phyloP scores from a whole-genome alignment of 2,329 filamentous ascomycete species.

The Pyrenophora teres region DNA sequence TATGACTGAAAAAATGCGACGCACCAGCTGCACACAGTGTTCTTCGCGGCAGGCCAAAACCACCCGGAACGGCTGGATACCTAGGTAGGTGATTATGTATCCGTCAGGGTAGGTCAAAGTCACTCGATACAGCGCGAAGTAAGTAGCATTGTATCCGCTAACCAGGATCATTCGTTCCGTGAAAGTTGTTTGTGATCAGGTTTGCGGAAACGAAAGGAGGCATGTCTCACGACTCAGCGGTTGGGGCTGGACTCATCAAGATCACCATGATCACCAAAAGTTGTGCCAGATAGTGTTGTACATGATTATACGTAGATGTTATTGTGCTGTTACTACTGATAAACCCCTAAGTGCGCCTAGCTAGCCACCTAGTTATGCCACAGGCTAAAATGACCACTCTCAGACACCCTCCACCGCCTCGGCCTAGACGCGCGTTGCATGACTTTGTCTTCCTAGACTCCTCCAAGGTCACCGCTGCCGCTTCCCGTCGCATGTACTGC shows the following conservation, averaged over 20 bases:
- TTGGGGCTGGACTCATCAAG: neutral
- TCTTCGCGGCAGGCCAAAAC: too few species aligned
- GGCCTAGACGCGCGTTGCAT: neutral
- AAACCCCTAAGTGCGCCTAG: neutral
- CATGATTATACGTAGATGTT: neutral
- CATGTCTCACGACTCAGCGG: neutral
- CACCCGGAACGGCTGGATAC: too few species aligned
- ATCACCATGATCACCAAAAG: neutral
- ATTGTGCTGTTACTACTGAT: constrained; percentile 1
- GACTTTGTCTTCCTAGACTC: neutral
- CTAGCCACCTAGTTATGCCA: neutral
- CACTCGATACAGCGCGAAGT: too few species aligned
- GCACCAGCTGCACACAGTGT: neutral
- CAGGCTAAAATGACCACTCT: neutral
- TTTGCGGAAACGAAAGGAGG: neutral
- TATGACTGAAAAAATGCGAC: neutral
- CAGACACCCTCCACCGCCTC: neutral
- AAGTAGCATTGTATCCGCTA: too few species aligned
- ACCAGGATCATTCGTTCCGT: too few species aligned
- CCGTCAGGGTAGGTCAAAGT: too few species aligned
- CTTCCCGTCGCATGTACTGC: constrained; percentile 3
- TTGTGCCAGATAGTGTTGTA: neutral
- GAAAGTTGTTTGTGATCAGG: too few species aligned
- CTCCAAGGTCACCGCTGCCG: constrained; percentile 5
- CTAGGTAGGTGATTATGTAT: too few species aligned